A percentile compares a stretch with the other conserved stretches of the same genome.
phyloP scores from a whole-genome alignment of 495 filamentous ascomycete species.

The Xylaria cubensis region DNA sequence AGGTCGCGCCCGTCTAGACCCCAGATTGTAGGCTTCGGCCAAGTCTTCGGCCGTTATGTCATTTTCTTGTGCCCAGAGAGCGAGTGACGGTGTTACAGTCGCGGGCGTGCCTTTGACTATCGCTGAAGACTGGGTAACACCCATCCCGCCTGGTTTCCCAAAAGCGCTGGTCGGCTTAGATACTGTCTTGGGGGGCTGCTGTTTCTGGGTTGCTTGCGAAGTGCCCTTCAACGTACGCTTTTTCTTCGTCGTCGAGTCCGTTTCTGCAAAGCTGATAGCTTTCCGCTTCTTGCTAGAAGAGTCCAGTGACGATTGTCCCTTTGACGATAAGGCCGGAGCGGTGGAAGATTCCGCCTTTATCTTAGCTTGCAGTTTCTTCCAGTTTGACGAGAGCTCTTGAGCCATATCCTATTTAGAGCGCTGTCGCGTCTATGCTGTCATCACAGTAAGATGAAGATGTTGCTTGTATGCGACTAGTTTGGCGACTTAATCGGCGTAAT shows the following conservation, averaged over 20 bases:
- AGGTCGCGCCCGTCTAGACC: slow-evolving; percentile 36
- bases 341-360: slow-evolving; percentile 61
- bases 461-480: not conserved
- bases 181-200: not conserved
- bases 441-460: not conserved
- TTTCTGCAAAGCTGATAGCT: slow-evolving; percentile 37
- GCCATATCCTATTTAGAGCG: slow-evolving; percentile 37
- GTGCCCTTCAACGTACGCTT: slow-evolving; percentile 18
- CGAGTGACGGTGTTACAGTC: slow-evolving; percentile 47
- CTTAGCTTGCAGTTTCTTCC: slow-evolving; percentile 75
- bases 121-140: slow-evolving; percentile 45
- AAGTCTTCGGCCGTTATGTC: slow-evolving; percentile 67
- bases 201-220: slow-evolving; percentile 19
- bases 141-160: slow-evolving; percentile 37
- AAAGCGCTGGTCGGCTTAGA: slow-evolving; percentile 11
- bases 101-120: slow-evolving; percentile 37
- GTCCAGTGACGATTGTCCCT: slow-evolving; percentile 1
- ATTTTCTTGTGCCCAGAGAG: slow-evolving; percentile 60
- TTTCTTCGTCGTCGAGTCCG: slow-evolving; percentile 30
- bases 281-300: slow-evolving; percentile 22
- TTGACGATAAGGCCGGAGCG: slow-evolving; percentile 32
- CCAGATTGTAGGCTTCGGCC: slow-evolving; percentile 63
- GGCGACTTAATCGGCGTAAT: not conserved
- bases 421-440: slow-evolving; percentile 2
- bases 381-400: slow-evolving; percentile 65